Base-by-base conservation (phyloP, 2,329 filamentous ascomycete genomes). In the Parafenestella ontariensis region DNA sequence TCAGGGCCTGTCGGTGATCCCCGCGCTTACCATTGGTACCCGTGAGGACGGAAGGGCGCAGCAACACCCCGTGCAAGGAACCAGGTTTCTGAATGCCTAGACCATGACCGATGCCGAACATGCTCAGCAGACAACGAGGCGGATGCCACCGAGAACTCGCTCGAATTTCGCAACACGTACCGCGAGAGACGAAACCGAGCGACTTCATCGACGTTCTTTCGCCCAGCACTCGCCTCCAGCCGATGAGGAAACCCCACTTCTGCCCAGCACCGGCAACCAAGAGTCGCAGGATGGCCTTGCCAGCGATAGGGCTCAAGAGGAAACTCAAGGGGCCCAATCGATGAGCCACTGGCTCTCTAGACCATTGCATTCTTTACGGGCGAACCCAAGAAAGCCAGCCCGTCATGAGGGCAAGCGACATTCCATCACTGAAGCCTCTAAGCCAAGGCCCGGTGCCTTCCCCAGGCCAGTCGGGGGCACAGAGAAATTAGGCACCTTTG, bases 401-500 rank as follows among this genome's bases (percentile, higher is more conserved):
- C 24, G n/a, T 33, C 57, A 52, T 31, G 51, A 64, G 44, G 52
- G 59, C 42, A 68, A 65, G 46, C 63, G 54, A 34, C 68, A 62
- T 41, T 67, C 72, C 49, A 61, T 46, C 23, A 57, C 49, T 41
- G 67, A 72, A 24, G 39, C 56, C 18, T 64, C 52, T 53, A 76
- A 70, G 54, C 61, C 71, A 46, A 64, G 69, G 54, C 59, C 73
- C 62, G 66, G 79, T 52, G 69, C 74, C 46, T 64, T 79, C 61
- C 65, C 74, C 58, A 56, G 78, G 64, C 69, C 79, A 56, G 66
- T 74, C 44, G 79, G 73, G 56, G 75, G 72, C 10, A 73, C 73
- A 15, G 77, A 83, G 64, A 95, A 95, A 77, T 81, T 96, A 52
- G 90, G 90, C 33, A 88, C 87, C 8, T 86, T 92, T 62, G 72